Conservation (phyloP, 2,329 filamentous ascomycete species). For the Aspergillus neotritici region DNA sequence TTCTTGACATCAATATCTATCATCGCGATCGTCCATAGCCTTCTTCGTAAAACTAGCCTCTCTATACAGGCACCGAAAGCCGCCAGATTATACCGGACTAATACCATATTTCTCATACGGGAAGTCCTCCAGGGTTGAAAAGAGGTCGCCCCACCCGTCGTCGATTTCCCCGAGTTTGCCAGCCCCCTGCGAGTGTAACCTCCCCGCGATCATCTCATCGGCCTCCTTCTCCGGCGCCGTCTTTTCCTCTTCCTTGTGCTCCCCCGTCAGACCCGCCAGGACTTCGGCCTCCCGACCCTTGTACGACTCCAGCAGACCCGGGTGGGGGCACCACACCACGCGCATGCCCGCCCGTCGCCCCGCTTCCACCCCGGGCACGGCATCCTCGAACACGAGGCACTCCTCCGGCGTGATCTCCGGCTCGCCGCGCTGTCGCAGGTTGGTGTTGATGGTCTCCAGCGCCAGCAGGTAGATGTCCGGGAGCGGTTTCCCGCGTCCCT, state of each 20-base stretch:
- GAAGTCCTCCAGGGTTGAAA: constrained; percentile 53
- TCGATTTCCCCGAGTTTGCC: constrained; percentile 51
- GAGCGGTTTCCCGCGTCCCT: constrained; percentile 83
- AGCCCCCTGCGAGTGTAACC: constrained; percentile 30
- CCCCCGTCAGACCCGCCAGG: constrained; percentile 72
- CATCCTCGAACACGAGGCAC: constrained; percentile 95
- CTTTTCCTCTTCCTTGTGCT: constrained; percentile 55
- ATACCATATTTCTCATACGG: constrained; percentile 58
- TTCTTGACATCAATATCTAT: constrained; percentile 1
- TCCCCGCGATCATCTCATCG: constrained; percentile 32
- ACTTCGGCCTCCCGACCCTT: constrained; percentile 71
- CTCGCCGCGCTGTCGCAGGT: constrained; percentile 52
- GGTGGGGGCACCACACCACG: constrained; percentile 86
- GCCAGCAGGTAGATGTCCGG: constrained; percentile 93
- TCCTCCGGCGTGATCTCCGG: constrained; percentile 69
- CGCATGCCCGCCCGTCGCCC: constrained; percentile 90
- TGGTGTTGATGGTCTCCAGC: constrained; percentile 74
- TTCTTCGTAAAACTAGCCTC: neutral
- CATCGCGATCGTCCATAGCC: neutral
- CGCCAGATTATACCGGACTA: constrained; percentile 16
- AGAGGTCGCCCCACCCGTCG: constrained; percentile 56
- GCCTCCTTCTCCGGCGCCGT: constrained; percentile 34
- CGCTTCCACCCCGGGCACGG: constrained; percentile 85
- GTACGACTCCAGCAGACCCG: constrained; percentile 69
- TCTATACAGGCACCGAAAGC: neutral